Base-by-base conservation (phyloP, 352 stramenopile species). In the Albugo candida region DNA sequence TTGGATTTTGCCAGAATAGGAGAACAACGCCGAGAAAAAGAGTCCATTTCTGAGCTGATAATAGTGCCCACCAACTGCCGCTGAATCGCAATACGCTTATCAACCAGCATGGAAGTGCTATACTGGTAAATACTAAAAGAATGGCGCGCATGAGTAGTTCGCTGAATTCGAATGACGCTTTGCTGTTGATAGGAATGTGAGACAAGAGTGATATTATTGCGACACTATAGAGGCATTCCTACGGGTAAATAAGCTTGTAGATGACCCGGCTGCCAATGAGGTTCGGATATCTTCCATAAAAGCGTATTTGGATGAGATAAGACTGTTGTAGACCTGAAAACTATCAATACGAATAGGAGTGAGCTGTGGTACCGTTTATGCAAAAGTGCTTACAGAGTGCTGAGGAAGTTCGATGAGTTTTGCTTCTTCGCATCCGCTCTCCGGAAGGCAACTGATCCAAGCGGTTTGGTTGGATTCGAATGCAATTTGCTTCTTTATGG, bases 241-340 rank as follows among this genome's bases (percentile, higher is more conserved):
- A 89, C 77, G 74, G 82, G 53, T 82, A 91, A 1, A 67, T 69
- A 49, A 91, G 84, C 19, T 83, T 62, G 53, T 91, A 91, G 8
- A 62, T 50, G 36, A 91, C 60, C 5, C 66, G 51, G 20, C 68
- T 67, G 21, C 70, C 74, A 24, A 84, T 85, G 0, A 59, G 52
- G 46, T 91, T 84, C 1, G 77, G 77, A 52, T 91, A 91, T 43
- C 79, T 53, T 13, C 71, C 70, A 53, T 69, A 64, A 46, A 80
- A 87, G 6, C 69, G 59, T 11, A 87, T 48, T 13, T 71, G 58
- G 14, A 64, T 58, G 49, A 80, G 54, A 40, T 86, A 87, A 5
- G 67, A 67, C 5, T 63, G 59, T 46, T 81, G 84, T 11, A 68
- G 71, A 37, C 56, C 73, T 11, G 66, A 70, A 36, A 70, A 64